phyloP scores from a whole-genome alignment of 768 basidiomycete species.

The Pleurotus eryngii region DNA sequence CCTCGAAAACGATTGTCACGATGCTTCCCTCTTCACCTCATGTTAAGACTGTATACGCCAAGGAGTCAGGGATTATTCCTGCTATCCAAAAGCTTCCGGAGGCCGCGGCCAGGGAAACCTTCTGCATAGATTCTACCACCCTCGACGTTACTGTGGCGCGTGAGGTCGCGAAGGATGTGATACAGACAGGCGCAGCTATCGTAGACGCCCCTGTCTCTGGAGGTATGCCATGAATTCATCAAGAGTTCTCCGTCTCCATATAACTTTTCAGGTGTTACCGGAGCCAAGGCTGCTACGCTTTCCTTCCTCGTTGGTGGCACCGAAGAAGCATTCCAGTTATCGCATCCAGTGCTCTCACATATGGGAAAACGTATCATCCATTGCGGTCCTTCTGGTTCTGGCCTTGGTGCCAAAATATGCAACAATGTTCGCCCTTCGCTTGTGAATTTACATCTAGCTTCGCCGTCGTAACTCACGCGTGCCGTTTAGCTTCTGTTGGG shows the following conservation, averaged over 20 bases:
- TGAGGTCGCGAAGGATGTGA: constrained; percentile 54
- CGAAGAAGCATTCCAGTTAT: constrained; percentile 49
- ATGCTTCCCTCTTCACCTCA: constrained; percentile 94
- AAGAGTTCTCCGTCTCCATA: constrained; percentile 6
- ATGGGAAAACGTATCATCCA: constrained; percentile 86
- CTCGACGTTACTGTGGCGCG: constrained; percentile 77
- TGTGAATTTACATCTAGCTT: constrained; percentile 3
- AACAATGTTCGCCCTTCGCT: constrained; percentile 59
- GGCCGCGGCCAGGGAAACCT: constrained; percentile 35
- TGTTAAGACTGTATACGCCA: constrained; percentile 70
- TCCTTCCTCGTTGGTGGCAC: constrained; percentile 91
- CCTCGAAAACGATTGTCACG: constrained; percentile 71
- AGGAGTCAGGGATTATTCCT: constrained; percentile 56
- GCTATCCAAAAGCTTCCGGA: constrained; percentile 50
- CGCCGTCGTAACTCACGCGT: not conserved
- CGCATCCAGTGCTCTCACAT: constrained; percentile 54
- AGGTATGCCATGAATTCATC: constrained; percentile 42
- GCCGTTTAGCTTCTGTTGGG: constrained; percentile 54
- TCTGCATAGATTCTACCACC: constrained; percentile 91
- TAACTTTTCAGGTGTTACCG: constrained; percentile 63
- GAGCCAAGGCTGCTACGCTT: constrained; percentile 83
- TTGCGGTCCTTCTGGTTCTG: constrained; percentile 80
- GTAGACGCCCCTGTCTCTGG: constrained; percentile 95
- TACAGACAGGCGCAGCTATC: constrained; percentile 61
- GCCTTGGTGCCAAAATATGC: constrained; percentile 86